phyloP scores from a whole-genome alignment of 768 basidiomycete species.

The Macrocybe gigantea region DNA sequence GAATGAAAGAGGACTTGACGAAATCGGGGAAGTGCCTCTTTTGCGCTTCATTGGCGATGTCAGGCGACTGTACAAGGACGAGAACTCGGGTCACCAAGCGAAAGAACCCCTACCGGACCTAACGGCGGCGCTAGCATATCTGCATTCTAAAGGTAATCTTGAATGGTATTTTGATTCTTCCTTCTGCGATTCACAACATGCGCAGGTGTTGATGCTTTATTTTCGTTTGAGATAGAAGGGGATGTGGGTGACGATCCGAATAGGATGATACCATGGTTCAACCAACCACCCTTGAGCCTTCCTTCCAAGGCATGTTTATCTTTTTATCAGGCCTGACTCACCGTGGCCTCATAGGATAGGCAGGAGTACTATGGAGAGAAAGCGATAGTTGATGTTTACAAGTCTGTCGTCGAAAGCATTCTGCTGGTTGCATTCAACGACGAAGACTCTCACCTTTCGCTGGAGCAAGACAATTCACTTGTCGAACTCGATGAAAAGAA shows the following conservation, averaged over 20 bases:
- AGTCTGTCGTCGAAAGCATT: conserved; percentile 59
- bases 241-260: conserved; percentile 86
- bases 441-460: conserved; percentile 21
- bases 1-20: conserved; percentile 71
- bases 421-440: conserved; percentile 53
- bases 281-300: conserved; percentile 73
- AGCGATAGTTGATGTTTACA: conserved; percentile 62
- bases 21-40: conserved; percentile 67
- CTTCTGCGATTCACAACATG: conserved; percentile 1
- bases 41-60: conserved; percentile 60
- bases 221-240: conserved; percentile 82
- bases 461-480: conserved; percentile 14
- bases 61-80: conserved; percentile 51
- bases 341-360: too few species aligned
- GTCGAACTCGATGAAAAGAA: conserved; percentile 32
- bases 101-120: conserved; percentile 44
- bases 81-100: conserved; percentile 30
- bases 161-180: conserved; percentile 8
- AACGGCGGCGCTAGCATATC: conserved; percentile 77
- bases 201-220: conserved; percentile 70
- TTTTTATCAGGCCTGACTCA: neutral
- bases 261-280: conserved; percentile 80
- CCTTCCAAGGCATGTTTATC: conserved; percentile 65
- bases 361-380: conserved; percentile 90
- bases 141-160: conserved; percentile 74